Evolutionary conservation across 441 rosid genomes (phyloP).

Genomic region (Croton laevigatus): DNA sequence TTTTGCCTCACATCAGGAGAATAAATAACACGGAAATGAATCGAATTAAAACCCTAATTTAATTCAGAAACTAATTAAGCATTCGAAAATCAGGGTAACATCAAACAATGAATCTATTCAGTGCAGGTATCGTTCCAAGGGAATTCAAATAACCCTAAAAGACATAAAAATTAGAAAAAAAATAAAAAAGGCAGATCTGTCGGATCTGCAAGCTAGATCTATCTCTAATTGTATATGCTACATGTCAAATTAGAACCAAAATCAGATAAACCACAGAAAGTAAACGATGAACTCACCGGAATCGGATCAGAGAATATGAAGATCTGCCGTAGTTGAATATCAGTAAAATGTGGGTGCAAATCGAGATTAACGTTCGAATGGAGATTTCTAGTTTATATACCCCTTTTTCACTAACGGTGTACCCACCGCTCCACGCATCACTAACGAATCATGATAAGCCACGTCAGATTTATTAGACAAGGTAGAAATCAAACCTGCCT

Average conservation of each 20-base stretch:
- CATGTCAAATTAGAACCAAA: neutral
- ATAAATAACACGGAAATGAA: too few species aligned
- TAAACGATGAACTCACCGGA: slow-evolving; percentile 8
- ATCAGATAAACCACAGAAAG: neutral
- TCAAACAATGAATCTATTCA: neutral
- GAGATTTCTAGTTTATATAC: neutral
- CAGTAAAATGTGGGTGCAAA: neutral
- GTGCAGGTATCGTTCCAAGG: neutral
- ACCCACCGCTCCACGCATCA: slow-evolving; percentile 7
- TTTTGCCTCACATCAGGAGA: too few species aligned
- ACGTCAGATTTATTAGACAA: slow-evolving; percentile 8
- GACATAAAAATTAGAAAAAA: neutral
- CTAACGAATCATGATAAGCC: slow-evolving; percentile 6
- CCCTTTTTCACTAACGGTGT: neutral
- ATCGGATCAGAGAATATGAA: neutral
- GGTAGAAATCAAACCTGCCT: neutral
- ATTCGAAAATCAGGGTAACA: neutral
- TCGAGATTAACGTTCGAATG: neutral
- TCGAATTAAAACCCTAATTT: neutral
- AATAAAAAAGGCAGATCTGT: neutral
- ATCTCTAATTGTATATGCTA: neutral
- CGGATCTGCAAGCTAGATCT: slow-evolving; percentile 8
- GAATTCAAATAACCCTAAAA: neutral
- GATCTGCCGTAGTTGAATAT: neutral
- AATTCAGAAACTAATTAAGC: neutral